Conservation (phyloP, 164 flowering plant species). For the Akebia trifoliata region DNA sequence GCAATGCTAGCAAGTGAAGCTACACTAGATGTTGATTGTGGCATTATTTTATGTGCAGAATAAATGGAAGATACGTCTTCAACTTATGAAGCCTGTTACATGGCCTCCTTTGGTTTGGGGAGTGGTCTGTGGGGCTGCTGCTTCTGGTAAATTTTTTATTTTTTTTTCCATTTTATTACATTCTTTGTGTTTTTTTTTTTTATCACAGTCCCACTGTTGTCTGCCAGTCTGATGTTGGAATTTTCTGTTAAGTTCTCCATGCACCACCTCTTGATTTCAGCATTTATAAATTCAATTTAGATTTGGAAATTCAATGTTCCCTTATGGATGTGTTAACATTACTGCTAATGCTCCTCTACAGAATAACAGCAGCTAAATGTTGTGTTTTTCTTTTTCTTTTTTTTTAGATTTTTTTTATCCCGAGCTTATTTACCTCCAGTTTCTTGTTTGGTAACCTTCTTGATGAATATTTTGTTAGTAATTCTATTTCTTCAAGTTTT, state of each 20-base stretch:
- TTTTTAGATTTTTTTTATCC: background rate
- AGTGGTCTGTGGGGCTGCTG: conserved; percentile 97
- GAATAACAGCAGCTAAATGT: background rate
- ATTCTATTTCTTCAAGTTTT: background rate
- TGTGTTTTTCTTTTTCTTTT: too few species aligned
- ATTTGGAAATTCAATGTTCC: too few species aligned
- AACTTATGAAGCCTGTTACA: conserved; percentile 91
- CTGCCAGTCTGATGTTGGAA: too few species aligned
- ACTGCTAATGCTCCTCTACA: background rate
- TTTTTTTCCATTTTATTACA: too few species aligned
- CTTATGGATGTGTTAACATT: too few species aligned
- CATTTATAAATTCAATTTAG: too few species aligned
- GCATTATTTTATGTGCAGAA: conserved; percentile 40
- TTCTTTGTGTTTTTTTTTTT: too few species aligned
- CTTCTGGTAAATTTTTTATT: conserved; percentile 97
- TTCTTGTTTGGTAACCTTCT: background rate
- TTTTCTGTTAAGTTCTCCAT: too few species aligned
- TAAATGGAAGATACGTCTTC: conserved; percentile 95
- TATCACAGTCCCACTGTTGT: too few species aligned
- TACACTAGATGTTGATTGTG: conserved; percentile 6
- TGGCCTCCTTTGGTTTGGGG: conserved; percentile 99
- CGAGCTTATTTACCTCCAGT: background rate
- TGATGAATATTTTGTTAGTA: background rate
- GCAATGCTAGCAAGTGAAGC: conserved; percentile 2
- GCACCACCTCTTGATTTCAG: too few species aligned